Percentiles rank a stretch among this genome's conserved stretches.
Evolutionary conservation across 352 stramenopile genomes (phyloP).

Genomic region (Pythium insidiosum): DNA sequence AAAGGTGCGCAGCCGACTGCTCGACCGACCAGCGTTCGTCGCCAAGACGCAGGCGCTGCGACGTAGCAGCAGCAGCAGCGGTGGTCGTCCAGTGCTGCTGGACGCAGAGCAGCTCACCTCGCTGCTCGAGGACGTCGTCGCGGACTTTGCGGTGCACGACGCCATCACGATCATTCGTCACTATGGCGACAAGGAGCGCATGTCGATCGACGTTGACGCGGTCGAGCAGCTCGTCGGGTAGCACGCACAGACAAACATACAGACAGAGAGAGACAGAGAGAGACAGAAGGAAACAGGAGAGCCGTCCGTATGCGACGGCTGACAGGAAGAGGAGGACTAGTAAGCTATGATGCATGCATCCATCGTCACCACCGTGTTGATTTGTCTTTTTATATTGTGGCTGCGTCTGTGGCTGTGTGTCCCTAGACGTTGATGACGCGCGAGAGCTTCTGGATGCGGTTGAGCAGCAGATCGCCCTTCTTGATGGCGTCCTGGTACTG

Average conservation of each 20-base stretch:
- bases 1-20: conserved; percentile 34
- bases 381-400: not conserved
- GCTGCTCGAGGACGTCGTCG: conserved; percentile 34
- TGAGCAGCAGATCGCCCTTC: conserved; percentile 97
- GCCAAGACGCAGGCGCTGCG: conserved; percentile 19
- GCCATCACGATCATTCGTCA: conserved; percentile 58
- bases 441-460: conserved; percentile 97
- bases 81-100: too few relatives aligned
- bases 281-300: too few relatives aligned
- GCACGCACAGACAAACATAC: not conserved
- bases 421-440: conserved; percentile 93
- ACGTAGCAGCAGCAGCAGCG: conserved; percentile 17
- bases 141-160: conserved; percentile 48
- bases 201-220: conserved; percentile 45
- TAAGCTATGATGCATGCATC: not conserved
- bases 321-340: not conserved
- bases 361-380: not conserved
- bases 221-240: conserved; percentile 41
- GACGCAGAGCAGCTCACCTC: conserved; percentile 39
- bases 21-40: conserved; percentile 20
- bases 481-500: conserved; percentile 99
- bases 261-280: too few relatives aligned
- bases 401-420: not conserved
- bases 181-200: conserved; percentile 51
- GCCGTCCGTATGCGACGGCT: not conserved